phyloP scores from a whole-genome alignment of 768 basidiomycete genomes.

The Phanerochaete sordida region DNA sequence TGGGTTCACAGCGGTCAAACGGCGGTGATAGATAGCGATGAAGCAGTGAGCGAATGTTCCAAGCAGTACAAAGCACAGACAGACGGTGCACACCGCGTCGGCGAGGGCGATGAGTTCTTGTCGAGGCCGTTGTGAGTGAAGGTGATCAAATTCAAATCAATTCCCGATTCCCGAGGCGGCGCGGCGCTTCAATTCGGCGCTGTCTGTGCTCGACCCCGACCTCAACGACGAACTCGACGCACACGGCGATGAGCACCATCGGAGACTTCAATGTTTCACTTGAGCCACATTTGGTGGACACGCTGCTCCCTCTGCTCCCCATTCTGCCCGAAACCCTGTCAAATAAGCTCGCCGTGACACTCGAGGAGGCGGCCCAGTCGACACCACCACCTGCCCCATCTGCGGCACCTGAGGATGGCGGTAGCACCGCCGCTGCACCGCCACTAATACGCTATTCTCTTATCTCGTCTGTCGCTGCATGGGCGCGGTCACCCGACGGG shows the following conservation, averaged over 20 bases:
- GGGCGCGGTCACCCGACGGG: slow-evolving; percentile 59
- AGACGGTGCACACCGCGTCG: not conserved
- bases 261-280: slow-evolving; percentile 60
- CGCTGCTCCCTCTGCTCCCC: slow-evolving; percentile 41
- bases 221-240: not conserved
- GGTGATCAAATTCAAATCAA: slow-evolving; percentile 1
- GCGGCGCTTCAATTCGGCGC: not conserved
- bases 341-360: slow-evolving; percentile 36
- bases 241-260: not conserved
- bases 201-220: not conserved
- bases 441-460: slow-evolving; percentile 57
- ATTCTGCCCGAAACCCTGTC: slow-evolving; percentile 45
- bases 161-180: not conserved
- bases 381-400: not conserved
- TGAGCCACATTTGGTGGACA: slow-evolving; percentile 56
- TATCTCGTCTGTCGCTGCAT: slow-evolving; percentile 58
- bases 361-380: slow-evolving; percentile 24
- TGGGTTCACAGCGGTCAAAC: not conserved
- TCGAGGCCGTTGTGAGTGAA: not conserved
- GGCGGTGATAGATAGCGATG: not conserved
- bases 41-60: not conserved
- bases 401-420: not conserved
- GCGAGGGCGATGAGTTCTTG: not conserved
- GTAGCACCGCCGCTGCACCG: slow-evolving; percentile 18
- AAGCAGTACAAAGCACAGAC: not conserved